phyloP scores from a whole-genome alignment of 208 protist genomes.

The Angomonas ambiguus region DNA sequence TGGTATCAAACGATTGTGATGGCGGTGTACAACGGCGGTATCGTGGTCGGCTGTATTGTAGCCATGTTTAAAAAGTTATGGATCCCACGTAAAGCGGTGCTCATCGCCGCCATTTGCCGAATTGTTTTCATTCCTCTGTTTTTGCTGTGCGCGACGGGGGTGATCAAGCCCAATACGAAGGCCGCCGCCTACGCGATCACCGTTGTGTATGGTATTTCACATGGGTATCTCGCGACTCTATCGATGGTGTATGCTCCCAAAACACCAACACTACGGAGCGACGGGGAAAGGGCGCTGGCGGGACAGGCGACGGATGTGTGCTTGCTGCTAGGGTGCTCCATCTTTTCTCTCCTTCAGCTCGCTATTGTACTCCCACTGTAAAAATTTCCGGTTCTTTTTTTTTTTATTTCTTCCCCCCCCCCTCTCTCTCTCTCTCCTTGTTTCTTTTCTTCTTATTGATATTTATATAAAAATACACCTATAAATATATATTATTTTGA shows the following conservation, averaged over 20 bases:
- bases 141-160: slow-evolving; percentile 51
- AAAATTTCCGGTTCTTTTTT: slow-evolving; percentile 1
- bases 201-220: slow-evolving; percentile 40
- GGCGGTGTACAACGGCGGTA: slow-evolving; percentile 59
- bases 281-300: slow-evolving; percentile 59
- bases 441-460: no score
- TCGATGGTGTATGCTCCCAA: slow-evolving; percentile 73
- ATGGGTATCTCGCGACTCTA: slow-evolving; percentile 71
- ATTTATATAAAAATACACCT: neutral
- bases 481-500: no score
- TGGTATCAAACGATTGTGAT: slow-evolving; percentile 79
- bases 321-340: slow-evolving; percentile 55
- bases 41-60: slow-evolving; percentile 48
- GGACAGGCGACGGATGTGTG: slow-evolving; percentile 51
- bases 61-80: slow-evolving; percentile 46
- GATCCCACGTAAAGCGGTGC: slow-evolving; percentile 26
- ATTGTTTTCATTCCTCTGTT: slow-evolving; percentile 63
- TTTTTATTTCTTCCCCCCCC: slow-evolving; percentile 11
- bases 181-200: slow-evolving; percentile 50
- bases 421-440: no score
- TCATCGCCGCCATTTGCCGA: slow-evolving; percentile 36
- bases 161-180: slow-evolving; percentile 35
- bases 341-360: slow-evolving; percentile 59
- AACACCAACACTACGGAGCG: slow-evolving; percentile 30
- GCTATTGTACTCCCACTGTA: slow-evolving; percentile 33